A percentile compares a stretch with the other conserved stretches of the same genome.
These are phyloP conservation scores for Phaseolus lunatus DNA, from an alignment of 306 rosid genomes.

Conservation along the genomic window DNA sequence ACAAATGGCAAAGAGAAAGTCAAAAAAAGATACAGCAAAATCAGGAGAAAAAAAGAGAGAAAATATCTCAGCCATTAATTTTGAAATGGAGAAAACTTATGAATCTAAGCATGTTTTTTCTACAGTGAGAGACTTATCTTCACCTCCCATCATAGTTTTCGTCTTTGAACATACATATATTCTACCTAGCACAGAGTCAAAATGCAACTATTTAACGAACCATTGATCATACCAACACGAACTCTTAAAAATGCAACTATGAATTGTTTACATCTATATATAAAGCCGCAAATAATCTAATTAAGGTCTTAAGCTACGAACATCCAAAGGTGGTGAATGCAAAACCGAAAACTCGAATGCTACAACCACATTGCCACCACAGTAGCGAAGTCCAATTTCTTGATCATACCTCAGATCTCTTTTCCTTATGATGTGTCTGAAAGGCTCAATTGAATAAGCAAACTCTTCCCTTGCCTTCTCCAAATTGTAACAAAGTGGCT, in stretches of 20 bases:
- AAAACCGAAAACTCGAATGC: conserved; percentile 56
- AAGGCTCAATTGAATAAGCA: conserved; percentile 62
- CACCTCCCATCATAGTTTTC: no score
- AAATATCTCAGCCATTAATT: no score
- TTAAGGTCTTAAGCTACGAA: conserved; percentile 12
- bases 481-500: conserved; percentile 45
- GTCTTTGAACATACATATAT: no score
- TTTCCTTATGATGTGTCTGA: conserved; percentile 47
- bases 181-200: background rate
- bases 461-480: conserved; percentile 51
- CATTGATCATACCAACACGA: background rate
- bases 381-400: conserved; percentile 61
- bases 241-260: background rate
- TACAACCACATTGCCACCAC: conserved; percentile 16
- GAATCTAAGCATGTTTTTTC: no score
- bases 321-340: conserved; percentile 42
- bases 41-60: background rate
- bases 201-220: background rate
- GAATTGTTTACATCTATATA: background rate
- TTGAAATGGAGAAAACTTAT: no score
- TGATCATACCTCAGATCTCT: conserved; percentile 57
- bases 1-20: no score
- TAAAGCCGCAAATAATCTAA: background rate
- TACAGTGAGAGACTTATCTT: no score
- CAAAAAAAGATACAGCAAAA: background rate